phyloP scores from a whole-genome alignment of 768 basidiomycete species.

The Phanerochaete carnosa region DNA sequence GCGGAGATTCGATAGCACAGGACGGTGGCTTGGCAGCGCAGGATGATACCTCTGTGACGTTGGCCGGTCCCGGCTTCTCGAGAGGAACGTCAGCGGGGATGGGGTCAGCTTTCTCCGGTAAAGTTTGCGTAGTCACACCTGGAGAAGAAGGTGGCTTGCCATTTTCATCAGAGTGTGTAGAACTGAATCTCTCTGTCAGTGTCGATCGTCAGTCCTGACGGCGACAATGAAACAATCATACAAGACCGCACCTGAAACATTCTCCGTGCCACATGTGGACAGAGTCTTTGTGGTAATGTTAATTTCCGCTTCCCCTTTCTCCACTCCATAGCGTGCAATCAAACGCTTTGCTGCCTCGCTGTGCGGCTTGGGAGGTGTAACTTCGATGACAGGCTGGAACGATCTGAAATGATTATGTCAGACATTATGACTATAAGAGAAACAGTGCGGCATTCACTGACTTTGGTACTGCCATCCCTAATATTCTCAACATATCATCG shows the following conservation, averaged over 20 bases:
- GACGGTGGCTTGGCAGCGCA: too few species aligned
- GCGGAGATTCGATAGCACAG: too few species aligned
- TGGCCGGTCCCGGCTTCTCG: too few species aligned
- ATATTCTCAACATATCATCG: too few species aligned
- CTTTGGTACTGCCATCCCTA: too few species aligned
- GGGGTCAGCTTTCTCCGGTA: not conserved
- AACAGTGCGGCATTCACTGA: too few species aligned
- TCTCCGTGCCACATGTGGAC: not conserved
- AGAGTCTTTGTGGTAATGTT: not conserved
- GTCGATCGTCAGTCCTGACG: too few species aligned
- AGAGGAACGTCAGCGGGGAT: not conserved
- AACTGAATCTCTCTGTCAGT: not conserved
- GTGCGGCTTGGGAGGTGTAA: not conserved
- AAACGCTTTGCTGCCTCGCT: not conserved
- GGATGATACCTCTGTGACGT: too few species aligned
- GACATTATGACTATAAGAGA: too few species aligned
- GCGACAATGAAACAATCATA: too few species aligned
- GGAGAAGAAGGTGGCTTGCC: not conserved
- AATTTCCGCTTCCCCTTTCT: not conserved
- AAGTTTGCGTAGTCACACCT: not conserved
- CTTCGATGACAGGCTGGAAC: not conserved
- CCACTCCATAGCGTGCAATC: not conserved
- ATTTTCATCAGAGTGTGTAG: not conserved
- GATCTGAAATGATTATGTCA: not conserved
- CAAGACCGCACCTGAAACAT: not conserved